Base-by-base conservation (phyloP, 2,329 filamentous ascomycete genomes). In the Colletotrichum viniferum region DNA sequence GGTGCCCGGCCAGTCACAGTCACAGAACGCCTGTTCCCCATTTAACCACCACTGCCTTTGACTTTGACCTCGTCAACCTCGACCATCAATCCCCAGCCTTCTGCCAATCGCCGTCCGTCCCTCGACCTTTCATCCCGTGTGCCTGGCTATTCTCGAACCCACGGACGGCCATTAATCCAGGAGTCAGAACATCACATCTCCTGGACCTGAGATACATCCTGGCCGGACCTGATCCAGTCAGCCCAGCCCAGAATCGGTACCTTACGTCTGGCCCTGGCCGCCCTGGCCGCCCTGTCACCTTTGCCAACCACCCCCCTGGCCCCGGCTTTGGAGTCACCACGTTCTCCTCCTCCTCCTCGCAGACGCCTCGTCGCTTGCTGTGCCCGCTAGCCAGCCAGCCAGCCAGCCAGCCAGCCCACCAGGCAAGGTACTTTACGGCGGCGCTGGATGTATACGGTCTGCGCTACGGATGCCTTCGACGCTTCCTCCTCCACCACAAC, bases 191-290 rank as follows among this genome's bases (percentile, higher is more conserved):
- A 30, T 16, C 64, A 30, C 26, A 30, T 63, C 69, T 26, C 66
- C 24, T 34, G 24, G 30, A 36, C 38, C 38, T 43, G 38, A 43
- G 38, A 32, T 58, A 36, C 28, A 38, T 52, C 65, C 21, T 24
- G 34, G 62, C 43, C 36, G 16, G 56, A n/a, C n/a, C 43, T 55
- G 58, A 58, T 48, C 48, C 66, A 70, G 56, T 26, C 67, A 58
- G 26, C 18, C 62, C 36, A 21, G 69, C 73, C 36, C 55, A 58
- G 30, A 63, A 68, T 75, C 73, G 69, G 73, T 75, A 75, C 73
- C 73, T 75, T 75, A 58, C 73, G 56, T 75, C 73, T 64, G 24
- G 43, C 69, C 73, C 69, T 58, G 73, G 21, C 63, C 32, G 69
- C 62, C 73, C 64, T 69, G 66, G 21, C 36, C n/a, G 65, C 48